phyloP scores from a whole-genome alignment of 106 monocot species.

The Phalaenopsis equestris region DNA sequence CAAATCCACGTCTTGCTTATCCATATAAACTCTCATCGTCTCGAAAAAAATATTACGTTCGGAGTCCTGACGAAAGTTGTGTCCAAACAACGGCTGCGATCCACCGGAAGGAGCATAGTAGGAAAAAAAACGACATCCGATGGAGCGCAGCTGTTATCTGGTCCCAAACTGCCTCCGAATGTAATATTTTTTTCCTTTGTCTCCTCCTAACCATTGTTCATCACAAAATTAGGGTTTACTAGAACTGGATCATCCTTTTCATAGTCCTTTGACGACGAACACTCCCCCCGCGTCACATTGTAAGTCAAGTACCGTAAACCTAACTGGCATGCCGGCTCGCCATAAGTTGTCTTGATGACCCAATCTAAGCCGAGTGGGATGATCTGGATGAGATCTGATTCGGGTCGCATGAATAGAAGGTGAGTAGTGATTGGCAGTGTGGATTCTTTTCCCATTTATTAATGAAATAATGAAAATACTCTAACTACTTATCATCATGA shows the following conservation, averaged over 20 bases:
- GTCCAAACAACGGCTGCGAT: too few species aligned
- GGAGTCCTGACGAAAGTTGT: too few species aligned
- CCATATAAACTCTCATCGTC: conserved; percentile 59
- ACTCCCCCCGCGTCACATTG: conserved; percentile 48
- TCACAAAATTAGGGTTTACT: conserved; percentile 20
- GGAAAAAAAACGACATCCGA: too few species aligned
- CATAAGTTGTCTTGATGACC: conserved; percentile 72
- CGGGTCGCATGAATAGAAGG: conserved; percentile 67
- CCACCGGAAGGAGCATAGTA: too few species aligned
- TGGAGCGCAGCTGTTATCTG: too few species aligned
- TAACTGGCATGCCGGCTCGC: conserved; percentile 49
- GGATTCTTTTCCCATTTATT: conserved; percentile 34
- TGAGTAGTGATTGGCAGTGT: conserved; percentile 59
- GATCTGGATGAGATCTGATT: conserved; percentile 55
- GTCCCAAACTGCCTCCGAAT: too few species aligned
- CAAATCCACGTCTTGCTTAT: conserved; percentile 44
- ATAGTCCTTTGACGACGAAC: conserved; percentile 47
- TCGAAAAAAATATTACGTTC: too few species aligned
- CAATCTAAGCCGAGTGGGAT: conserved; percentile 75
- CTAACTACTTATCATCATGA: too few species aligned
- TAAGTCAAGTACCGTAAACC: conserved; percentile 62
- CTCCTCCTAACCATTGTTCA: conserved; percentile 50
- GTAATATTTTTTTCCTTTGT: too few species aligned
- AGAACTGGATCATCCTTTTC: conserved; percentile 24
- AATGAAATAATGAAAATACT: not conserved